Evolutionary conservation across 129 eudicot species (phyloP).

Genomic region (Saposhnikovia divaricata): DNA sequence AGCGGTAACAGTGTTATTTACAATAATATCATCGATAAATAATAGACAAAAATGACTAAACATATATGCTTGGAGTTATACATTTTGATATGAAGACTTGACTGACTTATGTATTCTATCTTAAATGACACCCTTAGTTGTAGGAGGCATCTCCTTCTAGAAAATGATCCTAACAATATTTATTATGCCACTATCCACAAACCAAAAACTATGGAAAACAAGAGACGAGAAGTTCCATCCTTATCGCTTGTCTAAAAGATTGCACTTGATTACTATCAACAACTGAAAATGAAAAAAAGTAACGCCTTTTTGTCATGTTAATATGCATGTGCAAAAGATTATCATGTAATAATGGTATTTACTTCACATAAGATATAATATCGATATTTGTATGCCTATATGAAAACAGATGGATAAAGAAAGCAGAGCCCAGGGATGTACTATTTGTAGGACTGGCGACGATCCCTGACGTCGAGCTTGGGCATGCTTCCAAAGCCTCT

Average conservation of each 20-base stretch:
- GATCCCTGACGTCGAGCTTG: conserved; percentile 88
- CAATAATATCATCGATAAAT: too few relatives aligned
- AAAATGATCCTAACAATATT: neutral
- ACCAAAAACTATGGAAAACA: neutral
- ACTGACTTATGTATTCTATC: neutral
- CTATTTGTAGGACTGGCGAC: conserved; percentile 90
- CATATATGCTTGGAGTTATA: neutral
- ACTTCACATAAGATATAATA: neutral
- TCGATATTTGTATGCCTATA: neutral
- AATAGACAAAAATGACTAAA: too few relatives aligned
- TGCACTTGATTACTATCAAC: neutral
- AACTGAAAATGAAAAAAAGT: neutral
- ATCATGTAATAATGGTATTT: neutral
- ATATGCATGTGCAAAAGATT: neutral
- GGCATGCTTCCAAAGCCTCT: conserved; percentile 95
- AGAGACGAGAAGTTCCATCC: neutral
- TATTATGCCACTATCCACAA: neutral
- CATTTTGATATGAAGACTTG: neutral
- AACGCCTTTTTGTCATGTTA: neutral
- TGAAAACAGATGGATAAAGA: neutral
- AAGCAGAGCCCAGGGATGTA: conserved; percentile 21
- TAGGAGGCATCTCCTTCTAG: neutral
- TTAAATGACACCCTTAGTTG: neutral
- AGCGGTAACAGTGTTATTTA: neutral
- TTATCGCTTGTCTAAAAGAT: neutral